A percentile compares a stretch with the other conserved stretches of the same genome.
These are phyloP conservation scores for Bryoerythrophyllum caledonicum DNA, from an alignment of 225 moss, liverwort and hornwort species.

Conservation along the genomic window DNA sequence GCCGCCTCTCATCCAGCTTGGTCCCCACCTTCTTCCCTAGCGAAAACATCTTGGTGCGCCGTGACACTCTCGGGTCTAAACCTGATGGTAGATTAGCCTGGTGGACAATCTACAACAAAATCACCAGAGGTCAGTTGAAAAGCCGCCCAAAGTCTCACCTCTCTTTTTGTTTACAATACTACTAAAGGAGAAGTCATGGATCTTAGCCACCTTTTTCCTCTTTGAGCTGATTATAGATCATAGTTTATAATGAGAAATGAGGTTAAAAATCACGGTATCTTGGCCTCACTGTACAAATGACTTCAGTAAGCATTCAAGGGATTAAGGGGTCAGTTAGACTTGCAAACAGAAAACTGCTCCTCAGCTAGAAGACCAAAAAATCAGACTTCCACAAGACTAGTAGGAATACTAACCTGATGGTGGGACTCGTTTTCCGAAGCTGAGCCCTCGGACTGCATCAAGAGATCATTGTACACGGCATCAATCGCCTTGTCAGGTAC, in stretches of 20 bases:
- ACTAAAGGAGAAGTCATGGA: too few relatives aligned
- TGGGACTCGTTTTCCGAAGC: slow-evolving; percentile 34
- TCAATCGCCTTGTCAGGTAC: slow-evolving; percentile 20
- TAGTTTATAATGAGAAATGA: too few relatives aligned
- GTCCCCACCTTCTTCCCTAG: slow-evolving; percentile 61
- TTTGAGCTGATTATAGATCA: too few relatives aligned
- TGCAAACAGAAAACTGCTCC: neutral
- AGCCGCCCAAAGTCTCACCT: too few relatives aligned
- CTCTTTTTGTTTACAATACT: too few relatives aligned
- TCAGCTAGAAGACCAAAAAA: neutral
- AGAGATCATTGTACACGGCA: slow-evolving; percentile 12
- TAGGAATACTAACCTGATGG: slow-evolving; percentile 20
- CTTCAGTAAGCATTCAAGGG: too few relatives aligned
- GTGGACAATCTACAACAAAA: neutral
- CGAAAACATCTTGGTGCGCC: slow-evolving; percentile 61
- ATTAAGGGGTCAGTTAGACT: neutral
- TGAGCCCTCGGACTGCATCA: slow-evolving; percentile 31
- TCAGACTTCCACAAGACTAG: neutral
- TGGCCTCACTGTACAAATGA: too few relatives aligned
- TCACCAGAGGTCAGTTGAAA: too few relatives aligned
- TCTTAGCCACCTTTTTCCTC: too few relatives aligned
- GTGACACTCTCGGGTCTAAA: slow-evolving; percentile 27
- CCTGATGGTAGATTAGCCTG: slow-evolving; percentile 17
- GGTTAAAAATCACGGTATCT: too few relatives aligned
- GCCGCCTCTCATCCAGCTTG: slow-evolving; percentile 59